Percentiles rank a stretch among this genome's conserved stretches.
Evolutionary conservation across 2,329 filamentous ascomycete species (phyloP).

Genomic region (Annulohypoxylon truncatum): DNA sequence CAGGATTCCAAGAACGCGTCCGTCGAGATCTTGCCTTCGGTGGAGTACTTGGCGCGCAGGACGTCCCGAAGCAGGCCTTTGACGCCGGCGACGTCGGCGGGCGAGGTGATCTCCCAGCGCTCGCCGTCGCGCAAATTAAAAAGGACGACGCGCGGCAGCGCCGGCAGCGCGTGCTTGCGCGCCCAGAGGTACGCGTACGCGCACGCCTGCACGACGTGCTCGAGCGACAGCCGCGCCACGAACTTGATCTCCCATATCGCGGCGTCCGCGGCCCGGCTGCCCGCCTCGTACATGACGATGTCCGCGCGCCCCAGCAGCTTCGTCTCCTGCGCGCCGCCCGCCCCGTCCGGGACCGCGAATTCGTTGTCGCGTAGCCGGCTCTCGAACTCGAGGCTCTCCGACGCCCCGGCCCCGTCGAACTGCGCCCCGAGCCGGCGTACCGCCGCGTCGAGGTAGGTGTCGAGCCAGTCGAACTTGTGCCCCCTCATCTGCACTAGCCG

Average conservation of each 20-base stretch:
- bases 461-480: slow-evolving; percentile 48
- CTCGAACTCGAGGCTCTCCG: slow-evolving; percentile 15
- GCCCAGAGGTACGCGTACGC: slow-evolving; percentile 45
- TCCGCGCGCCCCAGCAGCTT: not conserved
- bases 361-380: not conserved
- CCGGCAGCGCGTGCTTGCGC: not conserved
- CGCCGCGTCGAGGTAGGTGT: slow-evolving; percentile 36
- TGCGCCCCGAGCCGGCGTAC: slow-evolving; percentile 38
- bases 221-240: slow-evolving; percentile 42
- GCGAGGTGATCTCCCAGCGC: slow-evolving; percentile 39
- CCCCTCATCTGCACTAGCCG: slow-evolving; percentile 46
- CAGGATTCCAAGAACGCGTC: not conserved
- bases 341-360: not conserved
- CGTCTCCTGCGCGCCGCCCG: not conserved
- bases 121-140: slow-evolving; percentile 48
- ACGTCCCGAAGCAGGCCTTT: slow-evolving; percentile 29
- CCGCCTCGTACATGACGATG: slow-evolving; percentile 10
- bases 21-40: not conserved
- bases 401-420: not conserved
- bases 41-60: not conserved
- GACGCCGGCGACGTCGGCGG: slow-evolving; percentile 1
- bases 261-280: not conserved
- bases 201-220: slow-evolving; percentile 46
- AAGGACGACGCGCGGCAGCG: slow-evolving; percentile 39
- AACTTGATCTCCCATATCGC: slow-evolving; percentile 51